phyloP scores from a whole-genome alignment of 1,139 yeast genomes.

The Candida albicans region DNA sequence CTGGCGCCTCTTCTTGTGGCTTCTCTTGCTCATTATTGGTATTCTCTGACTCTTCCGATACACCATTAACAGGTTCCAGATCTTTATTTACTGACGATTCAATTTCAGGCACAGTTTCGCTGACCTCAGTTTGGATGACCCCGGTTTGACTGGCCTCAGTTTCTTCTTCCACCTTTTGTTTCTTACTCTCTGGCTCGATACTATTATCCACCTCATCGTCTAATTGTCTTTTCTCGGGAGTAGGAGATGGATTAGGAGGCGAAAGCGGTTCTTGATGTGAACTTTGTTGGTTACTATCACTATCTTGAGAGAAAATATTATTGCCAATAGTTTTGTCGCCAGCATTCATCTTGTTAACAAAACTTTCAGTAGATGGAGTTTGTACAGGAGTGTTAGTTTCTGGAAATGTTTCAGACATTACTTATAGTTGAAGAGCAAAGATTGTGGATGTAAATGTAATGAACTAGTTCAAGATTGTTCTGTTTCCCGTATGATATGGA shows the following conservation, averaged over 20 bases:
- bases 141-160: not conserved
- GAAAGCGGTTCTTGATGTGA: conserved; percentile 35
- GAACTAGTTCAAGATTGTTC: too few species aligned
- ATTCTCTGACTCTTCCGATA: not conserved
- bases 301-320: conserved; percentile 4
- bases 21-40: too few species aligned
- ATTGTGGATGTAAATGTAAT: not conserved
- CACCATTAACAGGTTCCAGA: too few species aligned
- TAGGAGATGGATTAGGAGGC: conserved; percentile 48
- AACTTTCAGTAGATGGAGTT: conserved; percentile 40
- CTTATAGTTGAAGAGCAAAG: not conserved
- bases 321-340: conserved; percentile 4
- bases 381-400: conserved; percentile 41
- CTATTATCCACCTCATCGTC: conserved; percentile 15
- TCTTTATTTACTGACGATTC: not conserved
- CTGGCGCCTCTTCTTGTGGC: not conserved
- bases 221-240: conserved; percentile 40
- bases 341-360: conserved; percentile 12
- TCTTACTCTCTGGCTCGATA: too few species aligned
- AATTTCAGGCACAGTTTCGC: not conserved
- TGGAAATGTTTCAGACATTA: conserved; percentile 20
- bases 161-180: not conserved
- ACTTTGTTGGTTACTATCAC: conserved; percentile 6
- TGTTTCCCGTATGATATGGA: too few species aligned
- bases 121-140: not conserved